Conservation (phyloP, 495 filamentous ascomycete species). For the Aspergillus sclerotiicarbonarius region DNA sequence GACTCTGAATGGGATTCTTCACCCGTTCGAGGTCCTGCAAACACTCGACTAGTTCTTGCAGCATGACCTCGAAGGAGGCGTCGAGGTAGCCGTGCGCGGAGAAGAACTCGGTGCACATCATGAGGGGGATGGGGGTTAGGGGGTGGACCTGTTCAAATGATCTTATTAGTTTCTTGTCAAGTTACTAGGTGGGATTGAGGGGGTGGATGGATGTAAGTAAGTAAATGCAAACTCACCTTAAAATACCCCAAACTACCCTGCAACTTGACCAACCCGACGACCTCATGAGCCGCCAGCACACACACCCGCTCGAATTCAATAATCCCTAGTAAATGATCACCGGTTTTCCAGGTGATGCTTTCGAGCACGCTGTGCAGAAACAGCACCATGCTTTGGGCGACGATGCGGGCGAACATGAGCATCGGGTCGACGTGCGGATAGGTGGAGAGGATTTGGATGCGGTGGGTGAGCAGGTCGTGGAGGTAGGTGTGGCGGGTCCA, state of each 20-base stretch:
- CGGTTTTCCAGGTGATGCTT: slow-evolving; percentile 24
- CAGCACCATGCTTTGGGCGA: slow-evolving; percentile 44
- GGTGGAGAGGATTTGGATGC: slow-evolving; percentile 26
- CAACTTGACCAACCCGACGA: slow-evolving; percentile 22
- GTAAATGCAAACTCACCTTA: slow-evolving; percentile 11
- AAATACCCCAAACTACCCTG: slow-evolving; percentile 24
- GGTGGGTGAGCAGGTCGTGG: slow-evolving; percentile 37
- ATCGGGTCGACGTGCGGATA: slow-evolving; percentile 43
- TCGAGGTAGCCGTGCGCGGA: slow-evolving; percentile 21
- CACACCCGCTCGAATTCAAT: slow-evolving; percentile 26
- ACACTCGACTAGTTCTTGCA: slow-evolving; percentile 21
- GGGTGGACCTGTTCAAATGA: slow-evolving; percentile 23
- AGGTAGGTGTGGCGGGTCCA: slow-evolving; percentile 51
- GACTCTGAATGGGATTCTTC: slow-evolving; percentile 20
- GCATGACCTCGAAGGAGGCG: slow-evolving; percentile 19
- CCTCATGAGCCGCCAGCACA: slow-evolving; percentile 22
- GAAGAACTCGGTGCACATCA: slow-evolving; percentile 26
- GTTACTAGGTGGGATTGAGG: not conserved
- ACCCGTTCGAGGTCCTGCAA: slow-evolving; percentile 22
- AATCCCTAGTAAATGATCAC: slow-evolving; percentile 22
- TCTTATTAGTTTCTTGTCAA: slow-evolving; percentile 2
- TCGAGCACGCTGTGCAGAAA: slow-evolving; percentile 26
- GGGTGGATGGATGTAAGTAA: not conserved
- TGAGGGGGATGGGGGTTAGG: slow-evolving; percentile 22
- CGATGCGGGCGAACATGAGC: slow-evolving; percentile 40